Evolutionary conservation across 225 moss, liverwort and hornwort species (phyloP).

Genomic region (Takakia lepidozioides): DNA sequence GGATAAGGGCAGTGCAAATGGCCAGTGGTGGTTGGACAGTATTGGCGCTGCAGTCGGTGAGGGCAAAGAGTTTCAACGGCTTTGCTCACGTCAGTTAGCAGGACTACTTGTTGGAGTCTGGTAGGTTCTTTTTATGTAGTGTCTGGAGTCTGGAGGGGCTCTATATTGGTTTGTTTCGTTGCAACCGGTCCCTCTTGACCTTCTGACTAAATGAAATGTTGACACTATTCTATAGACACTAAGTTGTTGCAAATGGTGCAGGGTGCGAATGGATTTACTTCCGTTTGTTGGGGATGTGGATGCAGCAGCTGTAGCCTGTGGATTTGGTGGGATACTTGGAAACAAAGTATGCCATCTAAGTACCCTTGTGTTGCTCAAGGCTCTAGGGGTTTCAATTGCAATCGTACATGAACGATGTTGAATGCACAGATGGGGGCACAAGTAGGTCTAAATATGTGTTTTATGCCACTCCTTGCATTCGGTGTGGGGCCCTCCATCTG

Average conservation of each 20-base stretch:
- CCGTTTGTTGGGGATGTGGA: conserved; percentile 90
- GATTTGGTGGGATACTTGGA: conserved; percentile 91
- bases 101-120: conserved; percentile 95
- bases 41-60: conserved; percentile 68
- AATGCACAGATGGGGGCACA: no score
- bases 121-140: conserved; percentile 52
- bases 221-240: no score
- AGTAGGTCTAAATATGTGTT: no score
- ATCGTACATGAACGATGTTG: no score
- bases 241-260: conserved; percentile 10
- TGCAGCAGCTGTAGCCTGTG: conserved; percentile 93
- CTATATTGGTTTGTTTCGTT: no score
- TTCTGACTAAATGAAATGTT: no score
- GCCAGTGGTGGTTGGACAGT: conserved; percentile 83
- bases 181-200: no score
- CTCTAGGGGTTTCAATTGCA: no score
- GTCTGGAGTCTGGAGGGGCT: no score
- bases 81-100: conserved; percentile 82
- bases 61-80: conserved; percentile 74
- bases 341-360: conserved; percentile 56
- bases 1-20: conserved; percentile 84
- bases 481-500: no score
- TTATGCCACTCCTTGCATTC: no score
- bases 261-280: conserved; percentile 58
- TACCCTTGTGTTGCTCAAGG: no score